Conservation (phyloP, 2,329 filamentous ascomycete species). For the Akanthomyces muscarius region DNA sequence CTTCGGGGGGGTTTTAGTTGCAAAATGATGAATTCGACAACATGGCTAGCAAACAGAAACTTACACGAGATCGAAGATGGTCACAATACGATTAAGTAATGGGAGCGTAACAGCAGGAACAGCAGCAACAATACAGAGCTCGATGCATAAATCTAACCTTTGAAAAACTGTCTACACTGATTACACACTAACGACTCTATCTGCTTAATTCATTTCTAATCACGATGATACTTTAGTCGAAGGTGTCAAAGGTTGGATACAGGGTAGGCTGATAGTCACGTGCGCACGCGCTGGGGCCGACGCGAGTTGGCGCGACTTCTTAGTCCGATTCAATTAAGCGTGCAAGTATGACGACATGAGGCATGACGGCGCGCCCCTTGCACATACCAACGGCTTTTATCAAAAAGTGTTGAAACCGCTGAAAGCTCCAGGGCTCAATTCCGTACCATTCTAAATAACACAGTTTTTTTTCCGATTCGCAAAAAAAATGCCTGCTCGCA, state of each 20-base stretch:
- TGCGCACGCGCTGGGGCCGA: neutral
- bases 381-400: neutral
- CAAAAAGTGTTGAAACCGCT: neutral
- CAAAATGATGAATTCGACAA: too few relatives aligned
- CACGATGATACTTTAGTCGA: neutral
- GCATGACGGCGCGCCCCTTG: neutral
- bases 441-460: too few relatives aligned
- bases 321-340: neutral
- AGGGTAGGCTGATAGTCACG: neutral
- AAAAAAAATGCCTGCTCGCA: slow-evolving; percentile 36
- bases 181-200: neutral
- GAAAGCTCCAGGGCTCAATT: neutral
- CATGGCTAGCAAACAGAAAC: too few relatives aligned
- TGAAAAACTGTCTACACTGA: too few relatives aligned
- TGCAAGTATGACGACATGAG: slow-evolving; percentile 1
- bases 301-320: neutral
- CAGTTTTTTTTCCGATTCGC: neutral
- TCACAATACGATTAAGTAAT: neutral
- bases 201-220: too few relatives aligned
- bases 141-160: neutral
- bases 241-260: too few relatives aligned
- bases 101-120: neutral
- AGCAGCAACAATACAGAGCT: neutral
- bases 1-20: too few relatives aligned
- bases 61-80: neutral